Conservation (phyloP, 2,329 filamentous ascomycete genomes). For the Ambrosiella cleistominuta region DNA sequence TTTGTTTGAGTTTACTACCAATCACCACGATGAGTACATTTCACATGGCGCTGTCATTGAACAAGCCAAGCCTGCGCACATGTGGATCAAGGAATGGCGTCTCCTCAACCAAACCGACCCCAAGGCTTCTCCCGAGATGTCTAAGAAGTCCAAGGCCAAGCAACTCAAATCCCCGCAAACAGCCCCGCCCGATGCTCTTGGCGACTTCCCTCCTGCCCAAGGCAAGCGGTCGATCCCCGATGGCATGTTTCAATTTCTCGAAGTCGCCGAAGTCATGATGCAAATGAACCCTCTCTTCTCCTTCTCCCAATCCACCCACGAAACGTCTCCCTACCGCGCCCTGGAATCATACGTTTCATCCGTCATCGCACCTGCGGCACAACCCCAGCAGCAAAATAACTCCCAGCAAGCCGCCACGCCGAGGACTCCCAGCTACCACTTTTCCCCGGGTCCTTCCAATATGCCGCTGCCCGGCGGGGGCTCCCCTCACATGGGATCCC, state of each 20-base stretch:
- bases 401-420: background rate
- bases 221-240: slow-evolving; percentile 40
- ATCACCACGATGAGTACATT: slow-evolving; percentile 66
- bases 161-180: slow-evolving; percentile 40
- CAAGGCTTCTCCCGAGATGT: slow-evolving; percentile 48
- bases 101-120: slow-evolving; percentile 33
- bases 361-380: slow-evolving; percentile 14
- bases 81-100: slow-evolving; percentile 50
- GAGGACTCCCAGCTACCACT: slow-evolving; percentile 33
- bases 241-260: slow-evolving; percentile 45
- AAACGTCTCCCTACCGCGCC: slow-evolving; percentile 37
- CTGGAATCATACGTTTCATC: slow-evolving; percentile 42
- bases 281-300: slow-evolving; percentile 48
- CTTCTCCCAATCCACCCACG: slow-evolving; percentile 37
- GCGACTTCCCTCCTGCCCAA: slow-evolving; percentile 40
- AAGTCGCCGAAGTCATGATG: slow-evolving; percentile 49
- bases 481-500: slow-evolving; percentile 43
- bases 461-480: slow-evolving; percentile 34
- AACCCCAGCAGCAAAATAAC: background rate
- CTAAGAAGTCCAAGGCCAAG: slow-evolving; percentile 43
- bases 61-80: slow-evolving; percentile 42
- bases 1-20: slow-evolving; percentile 63
- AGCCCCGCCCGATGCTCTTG: slow-evolving; percentile 37
- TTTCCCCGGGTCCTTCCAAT: slow-evolving; percentile 43
- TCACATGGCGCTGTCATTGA: slow-evolving; percentile 48